Conservation (phyloP, 2,329 filamentous ascomycete species). For the Cordyceps militaris region DNA sequence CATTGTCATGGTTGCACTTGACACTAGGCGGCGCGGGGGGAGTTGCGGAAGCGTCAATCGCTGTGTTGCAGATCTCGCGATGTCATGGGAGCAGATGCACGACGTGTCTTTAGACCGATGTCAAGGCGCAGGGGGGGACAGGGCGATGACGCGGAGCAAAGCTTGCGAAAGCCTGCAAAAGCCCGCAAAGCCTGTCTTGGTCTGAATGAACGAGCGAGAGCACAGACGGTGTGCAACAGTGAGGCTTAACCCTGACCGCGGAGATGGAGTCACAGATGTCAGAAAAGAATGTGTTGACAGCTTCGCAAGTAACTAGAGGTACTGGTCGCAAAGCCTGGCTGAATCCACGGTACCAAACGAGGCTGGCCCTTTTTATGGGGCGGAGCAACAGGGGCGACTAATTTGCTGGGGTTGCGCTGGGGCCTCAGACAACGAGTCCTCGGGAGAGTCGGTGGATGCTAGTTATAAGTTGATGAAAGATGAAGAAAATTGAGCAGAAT, state of each 20-base stretch:
- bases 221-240: neutral
- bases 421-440: too few species aligned
- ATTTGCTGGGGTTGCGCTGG: too few species aligned
- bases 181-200: neutral
- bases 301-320: conserved; percentile 8
- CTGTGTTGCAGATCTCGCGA: neutral
- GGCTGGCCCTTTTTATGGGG: conserved; percentile 5
- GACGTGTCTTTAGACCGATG: conserved; percentile 6
- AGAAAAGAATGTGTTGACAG: neutral
- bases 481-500: too few species aligned
- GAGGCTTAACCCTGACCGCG: neutral
- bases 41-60: conserved; percentile 10
- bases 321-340: conserved; percentile 4
- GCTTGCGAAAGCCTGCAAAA: neutral
- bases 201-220: neutral
- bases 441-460: too few species aligned
- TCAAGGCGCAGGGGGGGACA: neutral
- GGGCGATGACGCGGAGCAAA: neutral
- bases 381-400: neutral
- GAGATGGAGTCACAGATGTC: neutral
- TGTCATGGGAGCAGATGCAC: conserved; percentile 12
- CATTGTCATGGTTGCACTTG: conserved; percentile 28
- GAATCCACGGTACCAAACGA: neutral
- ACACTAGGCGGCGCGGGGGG: neutral
- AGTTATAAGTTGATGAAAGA: too few species aligned